phyloP scores from a whole-genome alignment of 2,329 filamentous ascomycete species.

The Nemania sp. region DNA sequence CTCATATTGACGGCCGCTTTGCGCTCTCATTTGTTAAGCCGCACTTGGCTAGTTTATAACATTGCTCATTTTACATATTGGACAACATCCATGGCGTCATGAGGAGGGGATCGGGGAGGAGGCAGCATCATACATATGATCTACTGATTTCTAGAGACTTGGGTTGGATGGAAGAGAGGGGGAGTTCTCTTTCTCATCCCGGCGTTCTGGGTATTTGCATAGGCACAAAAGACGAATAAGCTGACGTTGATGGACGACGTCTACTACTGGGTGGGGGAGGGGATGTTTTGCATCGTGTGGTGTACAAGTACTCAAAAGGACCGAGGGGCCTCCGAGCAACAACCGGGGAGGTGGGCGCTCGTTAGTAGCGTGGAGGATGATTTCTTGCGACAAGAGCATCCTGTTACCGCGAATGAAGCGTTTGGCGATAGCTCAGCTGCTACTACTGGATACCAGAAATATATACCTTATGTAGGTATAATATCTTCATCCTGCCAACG shows the following conservation, averaged over 20 bases:
- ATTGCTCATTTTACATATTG: slow-evolving; percentile 25
- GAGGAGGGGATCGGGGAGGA: slow-evolving; percentile 19
- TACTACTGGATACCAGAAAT: slow-evolving; percentile 7
- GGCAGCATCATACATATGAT: slow-evolving; percentile 33
- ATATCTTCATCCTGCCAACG: background rate
- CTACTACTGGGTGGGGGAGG: slow-evolving; percentile 9
- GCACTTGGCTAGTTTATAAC: background rate
- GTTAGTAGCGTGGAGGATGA: background rate
- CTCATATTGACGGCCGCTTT: slow-evolving; percentile 21
- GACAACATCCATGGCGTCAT: slow-evolving; percentile 32
- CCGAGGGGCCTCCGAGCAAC: background rate
- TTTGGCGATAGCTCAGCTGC: too few relatives aligned
- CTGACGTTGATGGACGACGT: slow-evolving; percentile 22
- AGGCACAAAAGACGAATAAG: slow-evolving; percentile 27
- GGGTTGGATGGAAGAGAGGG: slow-evolving; percentile 26
- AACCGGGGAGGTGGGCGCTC: background rate
- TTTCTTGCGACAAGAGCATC: background rate
- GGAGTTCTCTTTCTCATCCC: slow-evolving; percentile 26
- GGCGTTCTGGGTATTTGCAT: slow-evolving; percentile 38
- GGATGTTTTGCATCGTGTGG: slow-evolving; percentile 21
- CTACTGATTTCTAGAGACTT: slow-evolving; percentile 19
- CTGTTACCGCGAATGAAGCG: too few relatives aligned
- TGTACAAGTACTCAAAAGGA: slow-evolving; percentile 23
- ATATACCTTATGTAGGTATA: slow-evolving; percentile 2
- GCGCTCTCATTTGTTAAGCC: slow-evolving; percentile 33